Evolutionary conservation across 768 basidiomycete genomes (phyloP).

Genomic region (Arthromyces matolae): DNA sequence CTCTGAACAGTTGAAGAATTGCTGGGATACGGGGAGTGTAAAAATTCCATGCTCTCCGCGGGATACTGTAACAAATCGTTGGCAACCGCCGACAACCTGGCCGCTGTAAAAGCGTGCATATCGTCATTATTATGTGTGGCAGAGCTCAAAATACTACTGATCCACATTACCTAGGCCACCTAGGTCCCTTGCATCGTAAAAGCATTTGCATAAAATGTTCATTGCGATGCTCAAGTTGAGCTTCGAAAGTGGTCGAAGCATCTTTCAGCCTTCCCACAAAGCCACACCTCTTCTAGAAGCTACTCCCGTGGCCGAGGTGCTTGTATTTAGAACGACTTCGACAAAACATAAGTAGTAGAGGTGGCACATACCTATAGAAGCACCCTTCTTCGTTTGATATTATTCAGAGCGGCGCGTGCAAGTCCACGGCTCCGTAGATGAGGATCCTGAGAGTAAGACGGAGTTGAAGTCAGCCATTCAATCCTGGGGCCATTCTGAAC

Average conservation of each 20-base stretch:
- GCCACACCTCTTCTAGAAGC: too few species aligned
- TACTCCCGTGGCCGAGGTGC: too few species aligned
- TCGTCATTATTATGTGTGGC: not conserved
- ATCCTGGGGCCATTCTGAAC: not conserved
- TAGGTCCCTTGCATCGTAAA: too few species aligned
- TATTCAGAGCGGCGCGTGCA: not conserved
- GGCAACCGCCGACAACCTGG: not conserved
- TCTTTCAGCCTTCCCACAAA: too few species aligned
- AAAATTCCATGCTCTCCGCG: not conserved
- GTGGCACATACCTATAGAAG: not conserved
- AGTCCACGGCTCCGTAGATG: slow-evolving; percentile 3
- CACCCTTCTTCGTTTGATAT: too few species aligned
- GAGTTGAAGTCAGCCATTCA: slow-evolving; percentile 1
- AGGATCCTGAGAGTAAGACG: not conserved
- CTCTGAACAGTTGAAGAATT: too few species aligned
- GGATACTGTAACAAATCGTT: not conserved
- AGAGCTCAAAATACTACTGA: not conserved
- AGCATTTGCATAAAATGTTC: too few species aligned
- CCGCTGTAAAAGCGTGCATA: not conserved
- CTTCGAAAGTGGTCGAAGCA: too few species aligned
- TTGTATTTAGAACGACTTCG: too few species aligned
- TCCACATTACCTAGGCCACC: too few species aligned
- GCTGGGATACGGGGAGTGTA: not conserved
- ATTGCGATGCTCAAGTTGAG: too few species aligned
- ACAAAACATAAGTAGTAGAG: not conserved